phyloP scores from a whole-genome alignment of 2,329 filamentous ascomycete genomes.

The Monosporascus sp. region DNA sequence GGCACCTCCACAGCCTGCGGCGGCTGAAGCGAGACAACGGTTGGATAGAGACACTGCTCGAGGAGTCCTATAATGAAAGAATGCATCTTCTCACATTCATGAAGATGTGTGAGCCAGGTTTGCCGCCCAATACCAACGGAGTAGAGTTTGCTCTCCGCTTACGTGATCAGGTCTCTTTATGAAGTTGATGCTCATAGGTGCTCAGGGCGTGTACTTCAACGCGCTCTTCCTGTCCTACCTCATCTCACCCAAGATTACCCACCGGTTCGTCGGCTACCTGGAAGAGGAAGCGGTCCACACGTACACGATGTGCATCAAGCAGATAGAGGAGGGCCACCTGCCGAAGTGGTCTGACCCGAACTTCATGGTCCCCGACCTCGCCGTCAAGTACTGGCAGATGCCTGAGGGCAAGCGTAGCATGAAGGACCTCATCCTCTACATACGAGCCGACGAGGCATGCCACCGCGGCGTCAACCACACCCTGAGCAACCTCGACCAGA shows the following conservation, averaged over 20 bases:
- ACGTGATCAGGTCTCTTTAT: constrained; percentile 67
- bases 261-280: constrained; percentile 93
- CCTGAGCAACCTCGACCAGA: constrained; percentile 79
- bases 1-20: constrained; percentile 79
- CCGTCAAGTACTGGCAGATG: constrained; percentile 90
- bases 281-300: constrained; percentile 97
- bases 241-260: constrained; percentile 77
- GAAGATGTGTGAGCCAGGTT: constrained; percentile 76
- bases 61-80: constrained; percentile 87
- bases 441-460: constrained; percentile 83
- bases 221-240: constrained; percentile 86
- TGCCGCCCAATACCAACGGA: constrained; percentile 1
- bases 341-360: constrained; percentile 70
- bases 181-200: constrained; percentile 84
- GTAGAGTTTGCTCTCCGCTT: constrained; percentile 2
- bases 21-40: constrained; percentile 90
- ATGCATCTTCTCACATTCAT: constrained; percentile 94
- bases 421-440: constrained; percentile 81
- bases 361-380: constrained; percentile 80
- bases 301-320: constrained; percentile 82
- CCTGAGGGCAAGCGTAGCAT: constrained; percentile 77
- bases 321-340: constrained; percentile 78
- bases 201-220: constrained; percentile 97
- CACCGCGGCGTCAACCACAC: constrained; percentile 97
- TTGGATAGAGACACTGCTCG: constrained; percentile 89